A percentile compares a stretch with the other conserved stretches of the same genome.
Evolutionary conservation across 257 asterid species (phyloP).

Genomic region (Nicotiana knightiana): DNA sequence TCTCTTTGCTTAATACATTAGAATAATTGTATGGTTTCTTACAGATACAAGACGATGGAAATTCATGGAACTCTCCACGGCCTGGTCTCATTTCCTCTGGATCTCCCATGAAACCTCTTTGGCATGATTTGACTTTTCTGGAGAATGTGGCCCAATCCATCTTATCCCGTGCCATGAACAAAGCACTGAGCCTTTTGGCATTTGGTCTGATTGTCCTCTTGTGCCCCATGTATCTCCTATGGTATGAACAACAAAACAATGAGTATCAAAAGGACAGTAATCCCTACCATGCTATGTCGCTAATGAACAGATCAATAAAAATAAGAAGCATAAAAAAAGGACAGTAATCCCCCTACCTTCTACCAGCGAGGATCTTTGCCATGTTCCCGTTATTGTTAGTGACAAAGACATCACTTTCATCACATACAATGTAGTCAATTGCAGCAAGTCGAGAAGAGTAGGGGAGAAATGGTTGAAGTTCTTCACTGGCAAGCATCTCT

Average conservation of each 20-base stretch:
- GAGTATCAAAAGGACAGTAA: not conserved
- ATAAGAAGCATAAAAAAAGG: not conserved
- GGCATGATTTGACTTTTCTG: constrained; percentile 80
- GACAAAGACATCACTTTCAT: constrained; percentile 95
- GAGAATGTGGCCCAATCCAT: constrained; percentile 82
- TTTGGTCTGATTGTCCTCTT: constrained; percentile 95
- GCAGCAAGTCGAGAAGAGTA: constrained; percentile 98
- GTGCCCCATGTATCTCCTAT: constrained; percentile 94
- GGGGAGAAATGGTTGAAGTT: constrained; percentile 63
- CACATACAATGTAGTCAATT: constrained; percentile 82
- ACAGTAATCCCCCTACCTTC: constrained; percentile 47
- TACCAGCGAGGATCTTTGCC: constrained; percentile 99
- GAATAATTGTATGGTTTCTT: constrained; percentile 44
- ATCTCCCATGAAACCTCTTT: constrained; percentile 98
- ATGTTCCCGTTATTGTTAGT: constrained; percentile 97
- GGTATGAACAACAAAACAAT: not conserved
- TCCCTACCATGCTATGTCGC: not conserved
- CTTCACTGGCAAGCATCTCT: constrained; percentile 85
- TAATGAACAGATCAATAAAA: not conserved
- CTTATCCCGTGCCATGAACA: constrained; percentile 52
- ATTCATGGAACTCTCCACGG: constrained; percentile 92
- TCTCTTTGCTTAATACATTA: constrained; percentile 12
- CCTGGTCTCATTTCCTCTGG: constrained; percentile 93
- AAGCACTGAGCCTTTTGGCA: constrained; percentile 80
- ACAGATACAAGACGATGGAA: constrained; percentile 87